These are phyloP conservation scores for Lactarius vividus DNA, from an alignment of 768 basidiomycete genomes.

Conservation along the genomic window DNA sequence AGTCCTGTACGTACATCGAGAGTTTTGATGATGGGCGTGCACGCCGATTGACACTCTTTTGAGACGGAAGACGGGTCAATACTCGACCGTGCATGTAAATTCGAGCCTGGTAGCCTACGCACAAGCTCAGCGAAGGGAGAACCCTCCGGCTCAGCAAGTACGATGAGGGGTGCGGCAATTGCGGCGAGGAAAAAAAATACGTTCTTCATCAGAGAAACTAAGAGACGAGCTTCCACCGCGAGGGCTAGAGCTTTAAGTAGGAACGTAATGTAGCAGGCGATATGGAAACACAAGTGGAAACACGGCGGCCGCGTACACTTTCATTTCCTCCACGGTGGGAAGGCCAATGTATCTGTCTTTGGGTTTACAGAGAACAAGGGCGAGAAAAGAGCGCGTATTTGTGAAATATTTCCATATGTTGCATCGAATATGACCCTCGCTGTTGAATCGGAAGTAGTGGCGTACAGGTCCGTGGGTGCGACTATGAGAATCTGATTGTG, in stretches of 20 bases:
- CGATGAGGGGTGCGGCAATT: neutral
- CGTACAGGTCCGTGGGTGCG: neutral
- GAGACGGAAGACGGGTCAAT: neutral
- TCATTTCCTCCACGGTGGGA: neutral
- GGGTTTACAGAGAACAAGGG: neutral
- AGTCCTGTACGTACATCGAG: neutral
- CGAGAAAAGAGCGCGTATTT: neutral
- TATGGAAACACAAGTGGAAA: neutral
- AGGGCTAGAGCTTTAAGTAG: neutral
- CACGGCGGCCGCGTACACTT: neutral
- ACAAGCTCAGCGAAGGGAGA: neutral
- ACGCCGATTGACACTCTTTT: constrained; percentile 1
- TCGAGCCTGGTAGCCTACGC: neutral
- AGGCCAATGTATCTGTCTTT: neutral
- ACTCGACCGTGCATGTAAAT: neutral
- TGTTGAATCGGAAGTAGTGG: neutral
- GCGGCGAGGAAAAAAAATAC: neutral
- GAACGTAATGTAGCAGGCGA: neutral
- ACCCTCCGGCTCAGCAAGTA: neutral
- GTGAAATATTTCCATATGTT: neutral
- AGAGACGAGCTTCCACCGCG: neutral
- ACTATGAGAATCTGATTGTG: neutral
- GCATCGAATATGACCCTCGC: neutral
- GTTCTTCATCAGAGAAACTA: neutral
- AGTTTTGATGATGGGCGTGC: constrained; percentile 6